A percentile compares a stretch with the other conserved stretches of the same genome.
Conservation (phyloP, 176 grass and related monocot genomes). For the Saccharum spontaneum region DNA sequence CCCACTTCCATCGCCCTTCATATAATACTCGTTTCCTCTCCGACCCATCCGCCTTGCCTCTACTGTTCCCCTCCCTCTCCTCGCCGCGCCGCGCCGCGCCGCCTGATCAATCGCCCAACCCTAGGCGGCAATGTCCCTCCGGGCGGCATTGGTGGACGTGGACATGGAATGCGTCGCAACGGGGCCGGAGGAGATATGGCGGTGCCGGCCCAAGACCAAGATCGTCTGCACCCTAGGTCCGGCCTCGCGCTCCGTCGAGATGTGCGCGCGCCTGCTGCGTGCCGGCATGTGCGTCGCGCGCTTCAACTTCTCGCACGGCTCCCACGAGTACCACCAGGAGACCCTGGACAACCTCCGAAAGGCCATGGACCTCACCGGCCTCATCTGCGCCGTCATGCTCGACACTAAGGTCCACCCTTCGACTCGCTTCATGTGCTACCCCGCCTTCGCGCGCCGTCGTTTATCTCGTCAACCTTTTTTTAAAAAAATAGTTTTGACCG, state of each 20-base stretch:
- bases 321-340: constrained; percentile 85
- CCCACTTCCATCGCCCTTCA: constrained; percentile 20
- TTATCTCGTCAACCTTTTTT: not conserved
- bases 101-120: not conserved
- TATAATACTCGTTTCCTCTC: not conserved
- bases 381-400: constrained; percentile 92
- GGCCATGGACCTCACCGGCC: constrained; percentile 70
- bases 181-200: constrained; percentile 39
- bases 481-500: not conserved
- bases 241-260: constrained; percentile 81
- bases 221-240: constrained; percentile 89
- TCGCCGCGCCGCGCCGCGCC: not conserved
- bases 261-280: constrained; percentile 70
- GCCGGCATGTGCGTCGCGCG: constrained; percentile 89
- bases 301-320: constrained; percentile 97
- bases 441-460: not conserved
- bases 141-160: constrained; percentile 25
- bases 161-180: constrained; percentile 4
- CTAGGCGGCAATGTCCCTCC: constrained; percentile 2
- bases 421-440: too few relatives aligned
- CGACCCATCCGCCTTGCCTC: constrained; percentile 11
- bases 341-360: constrained; percentile 77
- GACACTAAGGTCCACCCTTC: constrained; percentile 66
- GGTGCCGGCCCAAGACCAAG: constrained; percentile 73
- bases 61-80: not conserved